Base-by-base conservation (phyloP, 192 early-diverging fungal species). In the Coemansia sp. region DNA sequence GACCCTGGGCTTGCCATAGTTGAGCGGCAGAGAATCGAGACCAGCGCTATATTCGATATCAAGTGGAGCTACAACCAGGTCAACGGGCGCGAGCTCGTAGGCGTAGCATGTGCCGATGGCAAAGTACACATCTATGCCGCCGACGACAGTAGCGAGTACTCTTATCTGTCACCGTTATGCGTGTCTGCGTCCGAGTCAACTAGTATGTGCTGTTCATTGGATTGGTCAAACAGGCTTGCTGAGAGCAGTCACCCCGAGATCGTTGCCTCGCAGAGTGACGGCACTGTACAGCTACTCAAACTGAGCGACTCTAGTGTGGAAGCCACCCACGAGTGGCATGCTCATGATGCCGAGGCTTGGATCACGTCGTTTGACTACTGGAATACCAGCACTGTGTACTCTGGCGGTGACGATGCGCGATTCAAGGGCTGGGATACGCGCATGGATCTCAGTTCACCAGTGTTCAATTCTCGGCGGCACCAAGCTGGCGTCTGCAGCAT, bases 271-370 rank as follows among this genome's bases (percentile, higher is more conserved):
- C 85, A 93, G 65, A 94, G 91, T 62, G 90, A 93, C 73, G 96
- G 96, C 29, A 76, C 69, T 36, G 53, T 95, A 36, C 68, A 74
- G 21, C 59, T 92, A 12, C 58, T 93, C 4, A 58, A 77, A 11
- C 50, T 92, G 1, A 44, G 76, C n/a, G 72, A 85, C 14, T 82
- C 83, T 6, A 58, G 65, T 12, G 50, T 92, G 3, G 60, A 68
- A 11, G 63, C 27, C 39, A 44, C 15, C 8, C 67, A 25, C 59
- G 86, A 60, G 34, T 97, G 95, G 93, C 83, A 88, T 21, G 97
- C 88, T 0, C 96, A 98, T 68, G 90, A 90, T 32, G 86, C 92
- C 39, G 96, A 98, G 70, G 95, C 96, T 11, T 99, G 97, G 97
- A 94, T 94, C 50, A 85, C 87, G 6, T 89, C 90, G n/a, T 98